Evolutionary conservation across 2,329 filamentous ascomycete species (phyloP), one percentile per base, ranked within the genome.

Genomic region (Nothophaeocryptopus gaeumannii): DNA sequence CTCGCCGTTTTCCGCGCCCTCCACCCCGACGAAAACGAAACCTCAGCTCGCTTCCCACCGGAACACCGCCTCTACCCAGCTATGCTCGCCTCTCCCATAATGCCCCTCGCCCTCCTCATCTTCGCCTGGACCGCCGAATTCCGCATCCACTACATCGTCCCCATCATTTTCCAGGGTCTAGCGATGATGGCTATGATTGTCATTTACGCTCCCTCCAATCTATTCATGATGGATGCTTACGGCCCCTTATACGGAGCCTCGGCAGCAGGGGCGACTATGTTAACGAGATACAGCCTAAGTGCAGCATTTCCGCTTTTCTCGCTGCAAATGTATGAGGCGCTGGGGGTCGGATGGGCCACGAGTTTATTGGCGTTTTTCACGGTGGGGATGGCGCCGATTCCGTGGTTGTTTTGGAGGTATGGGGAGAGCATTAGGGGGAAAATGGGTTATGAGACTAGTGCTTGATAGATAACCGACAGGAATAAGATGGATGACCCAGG

Each of bases 301-400:
- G 60, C 65, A 9, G 67, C 64, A 2, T 72, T 73, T 45, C 70
- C 70, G 10, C 53, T 74, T 5, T 74, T 75, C 45, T 56, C 55
- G 5, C 30, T 58, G 11, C 51, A 47, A 7, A 71, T 74, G 64
- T 74, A 70, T 57, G 53, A 65, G 20, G 61, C 56, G 1, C 53
- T 74, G 2, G 72, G 72, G 0, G 68, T 72, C 1, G 66, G 63
- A 0, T 74, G 71, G 72, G 71, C 71, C 3, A 72, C 69, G 5
- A 70, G 63, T 35, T 35, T 74, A 7, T 51, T 74, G 40, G 72
- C 65, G 0, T 70, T 70, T 15, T 54, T 70, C 12, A 59, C 63
- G 1, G 47, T 68, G 38, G 54, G 57, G 1, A 59, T 67, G 54
- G 61, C 63, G 10, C 65, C 66, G 0, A 61, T 65, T n/a, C 65